phyloP scores from a whole-genome alignment of 352 stramenopile genomes.

The Phytophthora aleatoria region DNA sequence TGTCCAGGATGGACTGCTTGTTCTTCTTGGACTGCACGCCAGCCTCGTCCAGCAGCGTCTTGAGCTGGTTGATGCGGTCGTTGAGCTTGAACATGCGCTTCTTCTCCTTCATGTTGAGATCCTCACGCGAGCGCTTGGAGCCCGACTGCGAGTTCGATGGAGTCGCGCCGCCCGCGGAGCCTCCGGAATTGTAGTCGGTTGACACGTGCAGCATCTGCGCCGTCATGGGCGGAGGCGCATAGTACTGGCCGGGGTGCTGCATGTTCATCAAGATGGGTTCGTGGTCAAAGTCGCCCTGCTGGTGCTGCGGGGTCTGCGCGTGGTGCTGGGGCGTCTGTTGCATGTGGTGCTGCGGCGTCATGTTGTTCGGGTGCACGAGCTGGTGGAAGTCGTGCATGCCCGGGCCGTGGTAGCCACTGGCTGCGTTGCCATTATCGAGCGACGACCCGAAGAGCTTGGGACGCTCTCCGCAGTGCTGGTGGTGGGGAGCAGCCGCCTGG shows the following conservation, averaged over 20 bases:
- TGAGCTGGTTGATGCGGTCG: slow-evolving; percentile 81
- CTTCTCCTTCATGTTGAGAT: slow-evolving; percentile 88
- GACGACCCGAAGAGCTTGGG: slow-evolving; percentile 56
- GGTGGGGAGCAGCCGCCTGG: slow-evolving; percentile 37
- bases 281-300: slow-evolving; percentile 64
- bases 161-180: slow-evolving; percentile 37
- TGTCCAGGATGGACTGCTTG: slow-evolving; percentile 77
- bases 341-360: slow-evolving; percentile 50
- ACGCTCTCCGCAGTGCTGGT: slow-evolving; percentile 61
- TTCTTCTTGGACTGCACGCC: slow-evolving; percentile 76
- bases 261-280: slow-evolving; percentile 79
- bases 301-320: slow-evolving; percentile 39
- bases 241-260: slow-evolving; percentile 60
- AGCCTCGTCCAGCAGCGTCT: slow-evolving; percentile 58
- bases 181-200: slow-evolving; percentile 57
- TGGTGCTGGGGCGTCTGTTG: slow-evolving; percentile 54
- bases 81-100: slow-evolving; percentile 91
- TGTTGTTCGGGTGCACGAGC: slow-evolving; percentile 44
- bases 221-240: slow-evolving; percentile 56
- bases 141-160: slow-evolving; percentile 37
- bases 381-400: slow-evolving; percentile 51
- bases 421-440: slow-evolving; percentile 34
- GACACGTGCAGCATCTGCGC: slow-evolving; percentile 72
- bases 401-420: slow-evolving; percentile 30
- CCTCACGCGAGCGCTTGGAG: slow-evolving; percentile 72